These are phyloP conservation scores for Fusarium nygamai DNA, from an alignment of 2,329 filamentous ascomycete species.

Conservation along the genomic window DNA sequence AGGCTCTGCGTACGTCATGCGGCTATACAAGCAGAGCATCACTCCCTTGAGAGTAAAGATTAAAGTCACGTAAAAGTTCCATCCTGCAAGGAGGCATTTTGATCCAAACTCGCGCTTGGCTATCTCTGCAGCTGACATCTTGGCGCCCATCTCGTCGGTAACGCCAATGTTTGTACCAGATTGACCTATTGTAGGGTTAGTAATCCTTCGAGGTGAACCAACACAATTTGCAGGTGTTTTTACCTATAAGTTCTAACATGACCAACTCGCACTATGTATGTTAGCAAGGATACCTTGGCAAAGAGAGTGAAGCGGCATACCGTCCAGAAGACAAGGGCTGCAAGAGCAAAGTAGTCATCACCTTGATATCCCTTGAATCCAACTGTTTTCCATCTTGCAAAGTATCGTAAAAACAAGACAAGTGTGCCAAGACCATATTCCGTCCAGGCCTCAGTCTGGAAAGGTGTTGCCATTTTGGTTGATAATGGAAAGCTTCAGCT, in stretches of 20 bases:
- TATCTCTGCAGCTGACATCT: constrained; percentile 45
- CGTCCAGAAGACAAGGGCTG: constrained; percentile 52
- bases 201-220: background rate
- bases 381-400: constrained; percentile 51
- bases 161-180: constrained; percentile 53
- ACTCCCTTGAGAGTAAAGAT: constrained; percentile 56
- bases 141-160: constrained; percentile 44
- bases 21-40: constrained; percentile 55
- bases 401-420: constrained; percentile 52
- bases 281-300: background rate
- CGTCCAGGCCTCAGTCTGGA: constrained; percentile 55
- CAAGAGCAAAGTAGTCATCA: constrained; percentile 55
- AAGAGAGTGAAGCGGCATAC: constrained; percentile 33
- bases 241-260: constrained; percentile 50
- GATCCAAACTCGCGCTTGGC: constrained; percentile 46
- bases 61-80: constrained; percentile 54
- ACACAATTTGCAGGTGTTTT: background rate
- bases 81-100: constrained; percentile 49
- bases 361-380: constrained; percentile 54
- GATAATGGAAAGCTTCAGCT: too few species aligned
- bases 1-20: constrained; percentile 51
- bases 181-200: constrained; percentile 44
- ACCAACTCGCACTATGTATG: constrained; percentile 38
- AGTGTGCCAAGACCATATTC: constrained; percentile 54
- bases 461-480: constrained; percentile 49